Base-by-base conservation (phyloP, 768 basidiomycete species). In the Coprinopsis strossmayeri region DNA sequence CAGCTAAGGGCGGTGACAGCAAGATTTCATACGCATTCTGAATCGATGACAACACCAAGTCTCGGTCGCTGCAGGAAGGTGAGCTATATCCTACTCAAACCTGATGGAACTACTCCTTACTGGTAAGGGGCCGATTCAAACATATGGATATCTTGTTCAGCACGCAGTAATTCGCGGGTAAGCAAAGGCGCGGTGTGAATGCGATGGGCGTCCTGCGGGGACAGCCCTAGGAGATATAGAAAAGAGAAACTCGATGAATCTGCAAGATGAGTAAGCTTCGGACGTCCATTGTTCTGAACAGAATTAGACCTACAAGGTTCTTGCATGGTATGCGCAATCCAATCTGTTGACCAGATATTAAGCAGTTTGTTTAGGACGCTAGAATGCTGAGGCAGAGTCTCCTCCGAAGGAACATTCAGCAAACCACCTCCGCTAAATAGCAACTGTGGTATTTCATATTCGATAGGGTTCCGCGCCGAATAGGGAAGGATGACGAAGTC, bases 301-400 rank as follows among this genome's bases (percentile, higher is more conserved):
- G 13, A 48, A 24, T n/a, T 10, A 55, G 42, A 57, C 77, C 53
- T 59, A 87, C 87, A 72, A 62, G 79, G 69, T n/a, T 83, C 73
- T 38, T 76, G 69, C 17, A 91, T 60, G 3, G 91, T 91, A 28
- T 65, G 69, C 50, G 84, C 70, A 34, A 97, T 83, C 77, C 85
- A 80, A 55, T 91, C 87, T 0, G 84, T 75, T 0, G 82, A 76
- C 95, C 96, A 99, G 48, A 99, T 94, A 62, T 87, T 92, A 68
- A 91, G 81, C 52, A 93, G 68, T 49, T 79, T 84, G 42, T 68
- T 66, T 38, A 91, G 57, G 45, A 78, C 74, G 34, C 78, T 69
- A 23, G 70, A 80, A 39, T 81, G 78, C 5, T 70, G 73, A 15
- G 72, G 69, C 13, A 67, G 62, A 13, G 60, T 60, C 13, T 70